Conservation (phyloP, 495 filamentous ascomycete species). For the Astrocystis sublimbata region DNA sequence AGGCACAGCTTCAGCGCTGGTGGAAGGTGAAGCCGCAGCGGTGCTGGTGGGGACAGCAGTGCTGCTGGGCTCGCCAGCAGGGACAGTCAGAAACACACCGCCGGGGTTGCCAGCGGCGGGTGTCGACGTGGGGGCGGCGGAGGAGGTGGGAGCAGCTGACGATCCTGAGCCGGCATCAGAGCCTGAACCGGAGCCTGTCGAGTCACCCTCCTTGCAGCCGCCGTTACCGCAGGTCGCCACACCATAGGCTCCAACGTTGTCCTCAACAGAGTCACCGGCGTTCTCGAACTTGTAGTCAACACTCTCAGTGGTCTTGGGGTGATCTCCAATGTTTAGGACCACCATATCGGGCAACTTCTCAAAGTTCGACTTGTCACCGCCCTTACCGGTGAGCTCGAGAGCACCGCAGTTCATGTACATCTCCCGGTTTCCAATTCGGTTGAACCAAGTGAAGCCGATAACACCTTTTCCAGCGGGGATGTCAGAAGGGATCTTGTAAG, state of each 20-base stretch:
- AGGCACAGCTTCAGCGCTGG: constrained; percentile 20
- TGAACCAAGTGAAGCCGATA: constrained; percentile 89
- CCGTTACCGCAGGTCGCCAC: constrained; percentile 27
- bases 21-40: constrained; percentile 17
- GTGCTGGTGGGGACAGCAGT: constrained; percentile 13
- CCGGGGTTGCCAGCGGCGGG: constrained; percentile 10
- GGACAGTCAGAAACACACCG: constrained; percentile 30
- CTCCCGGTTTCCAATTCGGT: constrained; percentile 83
- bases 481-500: constrained; percentile 59
- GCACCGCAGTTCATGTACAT: constrained; percentile 96
- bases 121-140: constrained; percentile 5
- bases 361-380: constrained; percentile 50
- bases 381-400: constrained; percentile 60
- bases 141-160: not conserved
- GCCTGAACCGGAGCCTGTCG: constrained; percentile 24
- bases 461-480: constrained; percentile 65
- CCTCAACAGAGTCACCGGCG: constrained; percentile 56
- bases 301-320: constrained; percentile 53
- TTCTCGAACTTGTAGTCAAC: constrained; percentile 54
- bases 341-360: constrained; percentile 76
- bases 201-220: constrained; percentile 21
- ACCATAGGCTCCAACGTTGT: constrained; percentile 26
- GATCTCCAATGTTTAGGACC: constrained; percentile 67
- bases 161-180: constrained; percentile 7
- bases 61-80: constrained; percentile 5